Evolutionary conservation across 2,329 filamentous ascomycete genomes (phyloP).

Genomic region (Meredithiella fracta): DNA sequence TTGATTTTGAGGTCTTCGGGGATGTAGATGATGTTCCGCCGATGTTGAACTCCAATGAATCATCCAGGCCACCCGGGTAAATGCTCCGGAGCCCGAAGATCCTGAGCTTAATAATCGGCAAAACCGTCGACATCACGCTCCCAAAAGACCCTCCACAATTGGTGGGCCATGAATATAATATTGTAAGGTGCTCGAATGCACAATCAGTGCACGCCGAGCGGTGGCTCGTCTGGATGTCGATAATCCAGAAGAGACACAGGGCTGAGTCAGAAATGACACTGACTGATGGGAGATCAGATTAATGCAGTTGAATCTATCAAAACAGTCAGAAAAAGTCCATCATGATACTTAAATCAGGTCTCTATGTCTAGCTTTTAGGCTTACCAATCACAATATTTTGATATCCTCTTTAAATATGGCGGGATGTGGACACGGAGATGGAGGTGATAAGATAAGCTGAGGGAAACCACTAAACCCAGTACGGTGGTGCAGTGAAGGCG

Average conservation of each 20-base stretch:
- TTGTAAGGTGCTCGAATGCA: conserved; percentile 16
- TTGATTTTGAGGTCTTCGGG: conserved; percentile 28
- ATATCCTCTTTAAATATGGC: too few relatives aligned
- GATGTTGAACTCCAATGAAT: conserved; percentile 20
- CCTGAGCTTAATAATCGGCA: conserved; percentile 29
- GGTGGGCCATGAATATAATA: conserved; percentile 69
- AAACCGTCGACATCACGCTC: conserved; percentile 93
- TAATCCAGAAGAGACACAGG: not conserved
- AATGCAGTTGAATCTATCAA: not conserved
- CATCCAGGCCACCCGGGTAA: conserved; percentile 20
- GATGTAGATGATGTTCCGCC: conserved; percentile 18
- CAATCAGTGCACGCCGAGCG: not conserved
- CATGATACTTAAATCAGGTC: not conserved
- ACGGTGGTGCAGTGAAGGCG: not conserved
- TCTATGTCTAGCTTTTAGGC: not conserved
- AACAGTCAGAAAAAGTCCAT: too few relatives aligned
- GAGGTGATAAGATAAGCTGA: conserved; percentile 7
- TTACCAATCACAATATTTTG: not conserved
- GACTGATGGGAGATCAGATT: not conserved
- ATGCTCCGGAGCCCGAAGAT: not conserved
- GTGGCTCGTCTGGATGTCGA: not conserved
- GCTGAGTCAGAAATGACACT: not conserved
- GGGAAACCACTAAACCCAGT: not conserved
- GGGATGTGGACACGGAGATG: not conserved
- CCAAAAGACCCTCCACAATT: conserved; percentile 92